These are phyloP conservation scores for Hypoxylon subgilvum DNA, from an alignment of 495 filamentous ascomycete genomes.

Conservation along the genomic window DNA sequence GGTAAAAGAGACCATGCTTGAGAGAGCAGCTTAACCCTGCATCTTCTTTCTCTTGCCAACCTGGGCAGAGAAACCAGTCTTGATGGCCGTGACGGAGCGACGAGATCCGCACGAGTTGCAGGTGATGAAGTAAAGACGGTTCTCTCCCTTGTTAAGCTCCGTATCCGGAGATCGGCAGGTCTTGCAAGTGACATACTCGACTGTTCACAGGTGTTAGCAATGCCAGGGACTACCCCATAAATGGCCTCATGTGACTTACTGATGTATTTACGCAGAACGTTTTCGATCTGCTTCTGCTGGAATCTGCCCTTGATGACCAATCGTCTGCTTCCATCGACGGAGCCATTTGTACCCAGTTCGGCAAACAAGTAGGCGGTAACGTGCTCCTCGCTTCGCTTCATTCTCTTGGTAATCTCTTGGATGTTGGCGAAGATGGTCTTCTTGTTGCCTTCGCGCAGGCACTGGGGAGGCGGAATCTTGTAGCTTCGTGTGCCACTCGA, in stretches of 20 bases:
- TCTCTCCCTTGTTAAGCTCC: constrained; percentile 97
- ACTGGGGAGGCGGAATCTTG: constrained; percentile 99
- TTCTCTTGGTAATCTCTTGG: constrained; percentile 78
- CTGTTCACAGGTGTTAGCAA: constrained; percentile 50
- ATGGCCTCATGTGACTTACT: constrained; percentile 62
- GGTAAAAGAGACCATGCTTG: neutral
- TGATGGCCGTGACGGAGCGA: constrained; percentile 94
- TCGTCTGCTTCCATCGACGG: constrained; percentile 88
- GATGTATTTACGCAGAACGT: constrained; percentile 90
- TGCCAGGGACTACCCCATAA: neutral
- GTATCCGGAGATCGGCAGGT: constrained; percentile 94
- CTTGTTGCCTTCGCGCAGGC: constrained; percentile 99
- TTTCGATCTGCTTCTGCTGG: constrained; percentile 98
- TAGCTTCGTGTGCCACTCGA: constrained; percentile 88
- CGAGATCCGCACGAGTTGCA: constrained; percentile 75
- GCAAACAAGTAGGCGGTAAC: constrained; percentile 96
- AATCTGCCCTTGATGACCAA: constrained; percentile 98
- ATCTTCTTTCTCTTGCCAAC: constrained; percentile 89
- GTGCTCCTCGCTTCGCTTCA: constrained; percentile 98
- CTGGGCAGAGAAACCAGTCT: constrained; percentile 98
- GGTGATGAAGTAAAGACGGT: constrained; percentile 75
- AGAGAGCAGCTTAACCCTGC: constrained; percentile 44
- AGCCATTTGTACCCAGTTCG: constrained; percentile 94
- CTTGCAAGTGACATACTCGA: constrained; percentile 99
- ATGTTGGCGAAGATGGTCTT: constrained; percentile 99